Evolutionary conservation across 2,329 filamentous ascomycete species (phyloP).

Genomic region (Microdochium nivale): DNA sequence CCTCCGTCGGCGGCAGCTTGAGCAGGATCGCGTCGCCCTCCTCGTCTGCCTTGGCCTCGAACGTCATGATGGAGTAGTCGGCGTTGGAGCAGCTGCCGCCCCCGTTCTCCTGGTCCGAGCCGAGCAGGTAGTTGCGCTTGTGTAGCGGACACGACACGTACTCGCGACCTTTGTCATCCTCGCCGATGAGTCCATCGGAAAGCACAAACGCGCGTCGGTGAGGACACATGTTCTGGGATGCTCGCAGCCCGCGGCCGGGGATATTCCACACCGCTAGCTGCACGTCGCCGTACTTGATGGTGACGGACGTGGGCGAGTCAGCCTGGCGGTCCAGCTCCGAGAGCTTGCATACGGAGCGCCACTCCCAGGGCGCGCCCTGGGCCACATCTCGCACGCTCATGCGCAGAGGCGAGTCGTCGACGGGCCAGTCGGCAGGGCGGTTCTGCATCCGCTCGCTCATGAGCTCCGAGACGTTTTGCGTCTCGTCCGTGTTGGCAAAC

Average conservation of each 20-base stretch:
- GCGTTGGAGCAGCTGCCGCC: conserved; percentile 67
- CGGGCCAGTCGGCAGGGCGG: conserved; percentile 71
- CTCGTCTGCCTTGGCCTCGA: conserved; percentile 61
- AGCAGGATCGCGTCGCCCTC: conserved; percentile 72
- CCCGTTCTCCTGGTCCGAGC: conserved; percentile 21
- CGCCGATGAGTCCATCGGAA: conserved; percentile 74
- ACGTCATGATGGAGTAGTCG: conserved; percentile 72
- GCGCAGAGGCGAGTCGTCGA: conserved; percentile 48
- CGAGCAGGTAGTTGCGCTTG: conserved; percentile 81
- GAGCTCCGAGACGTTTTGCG: conserved; percentile 25
- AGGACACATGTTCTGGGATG: conserved; percentile 90
- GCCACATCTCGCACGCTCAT: neutral
- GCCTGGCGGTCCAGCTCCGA: conserved; percentile 57
- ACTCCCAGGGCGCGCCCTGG: conserved; percentile 36
- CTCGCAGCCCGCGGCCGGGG: conserved; percentile 65
- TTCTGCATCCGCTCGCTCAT: conserved; percentile 35
- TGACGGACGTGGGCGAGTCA: conserved; percentile 60
- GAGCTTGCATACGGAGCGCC: conserved; percentile 72
- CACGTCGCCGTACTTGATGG: conserved; percentile 79
- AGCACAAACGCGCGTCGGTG: conserved; percentile 89
- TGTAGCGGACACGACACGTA: conserved; percentile 85
- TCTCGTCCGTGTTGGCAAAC: conserved; percentile 77
- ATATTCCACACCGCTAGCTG: conserved; percentile 84
- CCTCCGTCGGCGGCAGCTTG: conserved; percentile 69
- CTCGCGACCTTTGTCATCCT: conserved; percentile 42